A percentile compares a stretch with the other conserved stretches of the same genome.
Evolutionary conservation across 352 stramenopile species (phyloP).

Genomic region (Blastocystis sp.): DNA sequence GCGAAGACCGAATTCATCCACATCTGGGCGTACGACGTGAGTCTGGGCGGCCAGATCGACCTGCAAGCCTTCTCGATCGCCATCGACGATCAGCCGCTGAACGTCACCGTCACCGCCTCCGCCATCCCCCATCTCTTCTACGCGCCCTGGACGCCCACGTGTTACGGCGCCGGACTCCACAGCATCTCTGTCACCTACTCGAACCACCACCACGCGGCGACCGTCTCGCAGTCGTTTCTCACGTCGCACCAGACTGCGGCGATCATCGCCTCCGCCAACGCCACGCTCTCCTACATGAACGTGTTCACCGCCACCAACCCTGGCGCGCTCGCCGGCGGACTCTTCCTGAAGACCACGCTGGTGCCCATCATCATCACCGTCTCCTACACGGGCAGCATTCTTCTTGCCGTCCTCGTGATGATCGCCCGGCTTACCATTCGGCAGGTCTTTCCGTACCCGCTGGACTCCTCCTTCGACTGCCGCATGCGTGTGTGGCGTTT

Average conservation of each 20-base stretch:
- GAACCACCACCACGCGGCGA: not conserved
- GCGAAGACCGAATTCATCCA: not conserved
- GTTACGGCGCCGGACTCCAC: not conserved
- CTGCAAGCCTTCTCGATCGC: not conserved
- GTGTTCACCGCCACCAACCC: not conserved
- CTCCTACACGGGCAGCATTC: not conserved
- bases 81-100: not conserved
- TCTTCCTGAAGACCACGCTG: not conserved
- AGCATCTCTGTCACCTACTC: not conserved
- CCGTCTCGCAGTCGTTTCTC: not conserved
- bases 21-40: not conserved
- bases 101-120: not conserved
- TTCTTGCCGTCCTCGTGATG: not conserved
- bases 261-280: not conserved
- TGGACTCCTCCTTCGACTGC: not conserved
- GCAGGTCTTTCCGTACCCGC: not conserved
- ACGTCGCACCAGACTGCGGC: not conserved
- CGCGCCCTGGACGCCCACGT: not conserved
- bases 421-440: not conserved
- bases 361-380: constrained; percentile 13
- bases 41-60: not conserved
- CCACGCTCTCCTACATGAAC: not conserved
- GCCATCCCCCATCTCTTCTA: not conserved
- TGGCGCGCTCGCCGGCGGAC: not conserved
- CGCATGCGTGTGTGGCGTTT: not conserved